phyloP scores from a whole-genome alignment of 208 protist genomes.

The Acanthamoeba quina region DNA sequence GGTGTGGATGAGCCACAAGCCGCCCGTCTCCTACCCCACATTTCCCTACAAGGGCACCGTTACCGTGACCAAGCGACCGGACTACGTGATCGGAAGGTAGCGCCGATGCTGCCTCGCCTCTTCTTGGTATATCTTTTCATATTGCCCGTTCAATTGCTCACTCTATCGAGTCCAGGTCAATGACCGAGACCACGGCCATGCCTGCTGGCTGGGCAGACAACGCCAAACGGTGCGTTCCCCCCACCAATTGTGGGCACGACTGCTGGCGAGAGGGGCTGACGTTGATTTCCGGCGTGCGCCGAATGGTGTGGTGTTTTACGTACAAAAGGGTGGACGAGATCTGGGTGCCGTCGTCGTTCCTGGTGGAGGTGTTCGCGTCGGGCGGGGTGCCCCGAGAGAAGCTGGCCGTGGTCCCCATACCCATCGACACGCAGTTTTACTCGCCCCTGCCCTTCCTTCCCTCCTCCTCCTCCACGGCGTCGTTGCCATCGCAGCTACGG shows the following conservation, averaged over 20 bases:
- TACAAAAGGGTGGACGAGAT: conserved; percentile 57
- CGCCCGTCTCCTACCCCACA: conserved; percentile 54
- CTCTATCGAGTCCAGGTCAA: neutral
- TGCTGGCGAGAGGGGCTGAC: neutral
- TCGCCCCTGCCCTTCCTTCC: conserved; percentile 20
- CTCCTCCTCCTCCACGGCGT: neutral
- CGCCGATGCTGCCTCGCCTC: neutral
- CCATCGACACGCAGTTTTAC: conserved; percentile 76
- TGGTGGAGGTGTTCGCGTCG: conserved; percentile 59
- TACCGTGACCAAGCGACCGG: neutral
- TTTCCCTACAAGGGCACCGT: conserved; percentile 59
- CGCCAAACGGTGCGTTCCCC: neutral
- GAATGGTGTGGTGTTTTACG: neutral
- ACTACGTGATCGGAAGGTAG: conserved; percentile 33
- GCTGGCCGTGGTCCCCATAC: conserved; percentile 69
- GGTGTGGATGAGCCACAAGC: conserved; percentile 74
- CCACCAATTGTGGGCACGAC: neutral
- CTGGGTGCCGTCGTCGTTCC: conserved; percentile 79
- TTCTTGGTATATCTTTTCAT: neutral
- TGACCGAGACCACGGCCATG: conserved; percentile 66
- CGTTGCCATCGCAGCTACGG: neutral
- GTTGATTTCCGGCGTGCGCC: too few relatives aligned
- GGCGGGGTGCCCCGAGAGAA: conserved; percentile 68
- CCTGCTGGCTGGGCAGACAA: conserved; percentile 46
- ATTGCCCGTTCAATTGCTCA: neutral